phyloP scores from a whole-genome alignment of 495 filamentous ascomycete species.

The Cercophora samala region DNA sequence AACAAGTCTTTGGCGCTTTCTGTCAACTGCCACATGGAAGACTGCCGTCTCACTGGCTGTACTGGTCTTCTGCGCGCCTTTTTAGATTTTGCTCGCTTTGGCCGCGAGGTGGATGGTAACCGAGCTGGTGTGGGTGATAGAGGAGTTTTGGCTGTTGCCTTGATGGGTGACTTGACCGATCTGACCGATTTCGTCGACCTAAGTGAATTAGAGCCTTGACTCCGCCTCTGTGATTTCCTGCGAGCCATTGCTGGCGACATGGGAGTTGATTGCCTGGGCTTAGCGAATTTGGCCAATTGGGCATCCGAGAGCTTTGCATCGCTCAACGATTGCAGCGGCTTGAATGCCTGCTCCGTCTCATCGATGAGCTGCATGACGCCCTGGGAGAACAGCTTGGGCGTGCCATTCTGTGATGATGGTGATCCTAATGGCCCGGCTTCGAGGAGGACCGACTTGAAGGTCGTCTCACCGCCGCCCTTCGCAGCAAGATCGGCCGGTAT shows the following conservation, averaged over 20 bases:
- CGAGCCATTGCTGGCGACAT: slow-evolving; percentile 16
- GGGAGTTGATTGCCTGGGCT: slow-evolving; percentile 11
- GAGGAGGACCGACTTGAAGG: neutral
- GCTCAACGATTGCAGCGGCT: slow-evolving; percentile 33
- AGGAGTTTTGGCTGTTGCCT: slow-evolving; percentile 20
- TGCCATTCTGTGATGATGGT: neutral
- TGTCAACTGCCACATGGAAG: slow-evolving; percentile 45
- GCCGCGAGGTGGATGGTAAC: slow-evolving; percentile 24
- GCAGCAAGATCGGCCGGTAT: slow-evolving; percentile 2
- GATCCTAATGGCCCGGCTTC: slow-evolving; percentile 6
- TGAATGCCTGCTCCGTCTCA: slow-evolving; percentile 46
- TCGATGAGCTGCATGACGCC: slow-evolving; percentile 44
- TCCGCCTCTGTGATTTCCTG: slow-evolving; percentile 31
- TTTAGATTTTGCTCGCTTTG: slow-evolving; percentile 45
- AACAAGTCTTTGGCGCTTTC: slow-evolving; percentile 50
- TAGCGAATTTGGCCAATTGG: slow-evolving; percentile 18
- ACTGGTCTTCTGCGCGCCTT: slow-evolving; percentile 34
- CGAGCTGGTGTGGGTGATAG: slow-evolving; percentile 25
- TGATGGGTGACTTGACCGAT: slow-evolving; percentile 28
- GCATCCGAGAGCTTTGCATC: slow-evolving; percentile 31
- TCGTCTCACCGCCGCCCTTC: neutral
- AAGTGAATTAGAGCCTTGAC: slow-evolving; percentile 20
- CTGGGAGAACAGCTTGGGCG: slow-evolving; percentile 21
- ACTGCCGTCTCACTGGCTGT: slow-evolving; percentile 27
- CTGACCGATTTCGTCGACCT: slow-evolving; percentile 11